Conservation (phyloP, 2,329 filamentous ascomycete species). For the Sarocladium strictum region DNA sequence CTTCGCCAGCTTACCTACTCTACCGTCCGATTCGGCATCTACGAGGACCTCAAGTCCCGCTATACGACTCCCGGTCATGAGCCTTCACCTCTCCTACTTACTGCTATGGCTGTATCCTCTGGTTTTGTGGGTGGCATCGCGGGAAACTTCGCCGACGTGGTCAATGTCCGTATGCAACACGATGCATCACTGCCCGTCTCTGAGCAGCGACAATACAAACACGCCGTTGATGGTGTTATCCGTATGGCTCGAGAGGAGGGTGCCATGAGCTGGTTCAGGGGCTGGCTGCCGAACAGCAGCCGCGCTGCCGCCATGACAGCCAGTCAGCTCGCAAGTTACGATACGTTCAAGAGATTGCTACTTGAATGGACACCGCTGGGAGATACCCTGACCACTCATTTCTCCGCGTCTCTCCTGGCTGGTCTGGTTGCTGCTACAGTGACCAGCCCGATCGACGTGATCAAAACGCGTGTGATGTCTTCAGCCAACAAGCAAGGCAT, state of each 20-base stretch:
- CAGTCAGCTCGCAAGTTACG: slow-evolving; percentile 77
- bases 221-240: slow-evolving; percentile 80
- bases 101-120: slow-evolving; percentile 75
- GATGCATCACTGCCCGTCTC: slow-evolving; percentile 68
- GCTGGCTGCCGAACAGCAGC: slow-evolving; percentile 75
- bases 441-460: slow-evolving; percentile 79
- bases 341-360: slow-evolving; percentile 69
- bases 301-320: slow-evolving; percentile 86
- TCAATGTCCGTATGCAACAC: slow-evolving; percentile 98
- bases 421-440: slow-evolving; percentile 81
- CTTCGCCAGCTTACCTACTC: slow-evolving; percentile 94
- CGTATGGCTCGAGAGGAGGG: slow-evolving; percentile 89
- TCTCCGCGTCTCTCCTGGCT: slow-evolving; percentile 69
- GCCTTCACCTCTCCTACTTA: slow-evolving; percentile 69
- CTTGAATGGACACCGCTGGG: slow-evolving; percentile 60
- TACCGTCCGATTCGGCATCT: slow-evolving; percentile 92
- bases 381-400: slow-evolving; percentile 71
- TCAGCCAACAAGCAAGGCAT: slow-evolving; percentile 47
- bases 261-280: slow-evolving; percentile 68
- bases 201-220: slow-evolving; percentile 78
- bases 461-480: slow-evolving; percentile 86
- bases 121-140: slow-evolving; percentile 85
- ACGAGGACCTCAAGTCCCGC: slow-evolving; percentile 82
- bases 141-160: slow-evolving; percentile 85
- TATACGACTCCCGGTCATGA: slow-evolving; percentile 36